Conservation (phyloP, 2,329 filamentous ascomycete species). For the Didymella pomorum region DNA sequence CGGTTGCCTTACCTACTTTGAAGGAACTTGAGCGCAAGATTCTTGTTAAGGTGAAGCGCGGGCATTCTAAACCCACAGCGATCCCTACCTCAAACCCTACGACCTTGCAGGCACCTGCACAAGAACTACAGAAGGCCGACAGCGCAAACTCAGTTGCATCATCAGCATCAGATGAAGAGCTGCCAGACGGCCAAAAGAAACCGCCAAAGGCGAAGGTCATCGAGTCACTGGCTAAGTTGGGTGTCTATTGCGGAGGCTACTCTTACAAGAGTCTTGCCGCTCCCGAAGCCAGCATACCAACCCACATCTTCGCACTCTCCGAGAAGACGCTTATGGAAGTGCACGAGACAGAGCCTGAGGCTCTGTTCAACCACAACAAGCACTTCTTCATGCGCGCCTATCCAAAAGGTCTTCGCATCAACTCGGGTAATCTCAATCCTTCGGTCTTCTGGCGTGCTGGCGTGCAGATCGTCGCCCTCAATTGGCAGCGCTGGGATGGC, state of each 20-base stretch:
- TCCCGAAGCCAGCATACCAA: slow-evolving; percentile 64
- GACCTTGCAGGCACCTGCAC: slow-evolving; percentile 38
- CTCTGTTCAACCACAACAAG: slow-evolving; percentile 82
- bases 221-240: slow-evolving; percentile 74
- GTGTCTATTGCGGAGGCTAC: slow-evolving; percentile 86
- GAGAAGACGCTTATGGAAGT: slow-evolving; percentile 72
- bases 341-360: slow-evolving; percentile 61
- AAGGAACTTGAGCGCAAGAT: slow-evolving; percentile 80
- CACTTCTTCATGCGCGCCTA: slow-evolving; percentile 87
- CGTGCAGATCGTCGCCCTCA: slow-evolving; percentile 88
- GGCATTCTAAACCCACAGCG: slow-evolving; percentile 43
- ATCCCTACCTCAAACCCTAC: slow-evolving; percentile 36
- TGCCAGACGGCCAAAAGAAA: slow-evolving; percentile 55
- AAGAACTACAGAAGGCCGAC: slow-evolving; percentile 32
- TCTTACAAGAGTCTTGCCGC: slow-evolving; percentile 78
- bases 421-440: slow-evolving; percentile 87
- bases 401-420: slow-evolving; percentile 80
- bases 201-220: slow-evolving; percentile 69
- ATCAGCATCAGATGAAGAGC: slow-evolving; percentile 44
- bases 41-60: slow-evolving; percentile 61
- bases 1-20: slow-evolving; percentile 69
- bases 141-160: slow-evolving; percentile 38
- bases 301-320: slow-evolving; percentile 70
- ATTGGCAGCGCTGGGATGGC: slow-evolving; percentile 91
- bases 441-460: slow-evolving; percentile 86